Evolutionary conservation across 169 alveolate species (phyloP), one percentile per base, ranked within the genome.

Genomic region (Plasmodium fragile): DNA sequence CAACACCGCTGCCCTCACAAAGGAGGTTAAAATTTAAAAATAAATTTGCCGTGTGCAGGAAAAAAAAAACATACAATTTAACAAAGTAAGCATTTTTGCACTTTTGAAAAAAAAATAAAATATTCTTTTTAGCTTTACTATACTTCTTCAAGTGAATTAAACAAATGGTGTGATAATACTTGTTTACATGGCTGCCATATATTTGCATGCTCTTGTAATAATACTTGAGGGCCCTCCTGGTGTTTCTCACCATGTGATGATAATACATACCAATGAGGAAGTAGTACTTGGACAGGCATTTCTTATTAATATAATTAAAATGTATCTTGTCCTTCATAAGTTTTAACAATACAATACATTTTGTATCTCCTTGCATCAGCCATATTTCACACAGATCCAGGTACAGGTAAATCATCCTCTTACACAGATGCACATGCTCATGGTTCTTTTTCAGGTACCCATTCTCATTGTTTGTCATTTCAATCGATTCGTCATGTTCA

Each of bases 321-420:
- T 80, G 72, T 18, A 91, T 80, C 82, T 81, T 69, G 16, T 91
- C 84, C 82, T 91, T 91, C 39, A 91, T 36, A 32, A 91, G 70
- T 91, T 91, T 91, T 71, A 91, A 65, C 28, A 91, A 49, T 18
- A 34, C 25, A 5, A 91, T 73, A 2, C 85, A 28, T 71, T 39
- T 80, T 22, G 22, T 45, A 71, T 80, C 53, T 49, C 94, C 94
- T 16, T 65, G 83, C 28, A 71, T 41, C 30, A 91, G 75, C 94
- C 94, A 91, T 22, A 91, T 43, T 70, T 91, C 94, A 45, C 94
- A 91, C 82, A 91, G 11, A 71, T 91, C 94, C 39, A 91, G 82
- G 73, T 91, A 91, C 49, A 91, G 39, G 16, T 59, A 81, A 4
- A 91, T 79, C 65, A 91, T 80, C 32, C 82, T 77, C 52, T 70